Conservation (phyloP, 306 rosid species). For the Malus orientalis region DNA sequence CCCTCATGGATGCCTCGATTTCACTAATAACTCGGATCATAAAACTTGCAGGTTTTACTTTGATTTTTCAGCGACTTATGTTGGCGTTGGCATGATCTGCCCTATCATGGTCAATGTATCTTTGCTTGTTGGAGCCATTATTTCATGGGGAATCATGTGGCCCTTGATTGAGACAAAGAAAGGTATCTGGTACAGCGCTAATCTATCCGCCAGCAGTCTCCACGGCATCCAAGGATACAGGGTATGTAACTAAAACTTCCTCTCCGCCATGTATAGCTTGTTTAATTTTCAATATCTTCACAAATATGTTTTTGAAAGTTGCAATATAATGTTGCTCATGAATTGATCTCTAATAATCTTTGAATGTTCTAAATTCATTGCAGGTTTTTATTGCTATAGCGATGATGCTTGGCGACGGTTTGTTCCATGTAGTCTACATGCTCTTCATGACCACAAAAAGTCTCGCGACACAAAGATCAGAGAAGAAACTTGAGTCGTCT, state of each 20-base stretch:
- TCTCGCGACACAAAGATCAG: conserved; percentile 9
- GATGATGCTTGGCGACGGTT: conserved; percentile 75
- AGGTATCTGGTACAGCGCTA: conserved; percentile 58
- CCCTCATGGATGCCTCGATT: not conserved
- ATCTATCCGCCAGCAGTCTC: conserved; percentile 30
- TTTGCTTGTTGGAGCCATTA: conserved; percentile 52
- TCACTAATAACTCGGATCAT: not conserved
- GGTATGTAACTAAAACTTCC: conserved; percentile 19
- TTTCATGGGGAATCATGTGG: conserved; percentile 75
- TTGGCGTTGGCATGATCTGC: conserved; percentile 74
- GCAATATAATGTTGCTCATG: not conserved
- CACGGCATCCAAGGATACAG: conserved; percentile 71
- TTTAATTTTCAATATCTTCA: not conserved
- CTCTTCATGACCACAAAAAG: conserved; percentile 28
- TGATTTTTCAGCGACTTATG: conserved; percentile 65
- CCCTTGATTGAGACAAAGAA: conserved; percentile 51
- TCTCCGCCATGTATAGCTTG: not conserved
- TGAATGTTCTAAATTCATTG: not conserved
- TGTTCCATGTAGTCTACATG: conserved; percentile 57
- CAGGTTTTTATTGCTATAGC: conserved; percentile 61
- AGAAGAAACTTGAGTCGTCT: not conserved
- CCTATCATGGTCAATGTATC: conserved; percentile 55
- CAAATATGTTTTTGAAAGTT: not conserved
- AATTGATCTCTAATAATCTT: not conserved
- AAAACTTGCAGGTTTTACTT: conserved; percentile 49